Evolutionary conservation across 352 stramenopile species (phyloP).

Genomic region (Phytophthora podocarpi): DNA sequence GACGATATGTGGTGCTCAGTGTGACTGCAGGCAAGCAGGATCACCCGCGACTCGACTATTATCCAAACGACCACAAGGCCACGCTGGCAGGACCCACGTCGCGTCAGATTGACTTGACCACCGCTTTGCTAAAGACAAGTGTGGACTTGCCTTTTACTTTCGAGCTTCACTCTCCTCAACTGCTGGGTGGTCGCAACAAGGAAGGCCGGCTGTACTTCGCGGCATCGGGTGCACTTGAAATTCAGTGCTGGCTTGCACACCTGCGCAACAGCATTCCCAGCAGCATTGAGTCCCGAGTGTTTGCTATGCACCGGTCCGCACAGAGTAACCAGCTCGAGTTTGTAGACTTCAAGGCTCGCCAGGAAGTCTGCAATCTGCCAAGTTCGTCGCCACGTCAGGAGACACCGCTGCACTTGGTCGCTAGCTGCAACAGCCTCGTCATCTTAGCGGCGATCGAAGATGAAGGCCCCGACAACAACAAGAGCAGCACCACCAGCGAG

Average conservation of each 20-base stretch:
- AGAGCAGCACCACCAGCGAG: slow-evolving; percentile 23
- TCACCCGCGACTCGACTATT: slow-evolving; percentile 70
- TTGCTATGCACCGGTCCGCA: slow-evolving; percentile 75
- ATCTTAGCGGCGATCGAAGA: slow-evolving; percentile 27
- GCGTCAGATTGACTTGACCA: slow-evolving; percentile 64
- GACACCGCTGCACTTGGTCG: slow-evolving; percentile 75
- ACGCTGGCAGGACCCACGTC: slow-evolving; percentile 46
- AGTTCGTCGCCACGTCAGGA: slow-evolving; percentile 35
- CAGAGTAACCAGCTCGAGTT: slow-evolving; percentile 67
- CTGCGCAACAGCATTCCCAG: slow-evolving; percentile 77
- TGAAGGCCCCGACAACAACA: slow-evolving; percentile 28
- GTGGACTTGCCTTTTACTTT: slow-evolving; percentile 84
- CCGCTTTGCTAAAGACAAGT: slow-evolving; percentile 81
- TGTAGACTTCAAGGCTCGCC: slow-evolving; percentile 60
- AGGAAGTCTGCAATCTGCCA: slow-evolving; percentile 47
- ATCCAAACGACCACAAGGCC: slow-evolving; percentile 55
- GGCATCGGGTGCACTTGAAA: slow-evolving; percentile 82
- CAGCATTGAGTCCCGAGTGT: slow-evolving; percentile 76
- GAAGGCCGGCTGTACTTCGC: slow-evolving; percentile 91
- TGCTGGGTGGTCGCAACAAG: slow-evolving; percentile 82
- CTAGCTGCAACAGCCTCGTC: slow-evolving; percentile 18
- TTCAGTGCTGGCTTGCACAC: slow-evolving; percentile 90
- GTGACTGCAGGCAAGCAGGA: slow-evolving; percentile 32
- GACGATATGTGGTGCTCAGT: slow-evolving; percentile 72
- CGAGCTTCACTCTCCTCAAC: slow-evolving; percentile 89